Evolutionary conservation across 352 stramenopile genomes (phyloP).

Genomic region (Phytophthora fragariae): DNA sequence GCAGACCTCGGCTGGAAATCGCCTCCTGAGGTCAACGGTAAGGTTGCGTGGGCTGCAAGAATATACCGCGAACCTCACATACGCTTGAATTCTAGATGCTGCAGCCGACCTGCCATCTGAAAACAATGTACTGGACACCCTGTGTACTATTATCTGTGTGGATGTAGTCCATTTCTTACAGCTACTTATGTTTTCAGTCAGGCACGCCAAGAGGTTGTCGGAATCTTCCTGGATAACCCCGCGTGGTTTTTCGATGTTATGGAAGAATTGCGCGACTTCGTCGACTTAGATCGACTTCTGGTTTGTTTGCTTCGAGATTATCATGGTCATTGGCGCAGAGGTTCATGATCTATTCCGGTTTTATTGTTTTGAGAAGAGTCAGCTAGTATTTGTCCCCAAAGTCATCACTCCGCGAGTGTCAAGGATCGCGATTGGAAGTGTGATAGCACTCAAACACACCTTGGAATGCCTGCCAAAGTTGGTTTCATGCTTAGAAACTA

Average conservation of each 20-base stretch:
- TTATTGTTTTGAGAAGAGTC: constrained; percentile 42
- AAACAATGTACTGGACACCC: constrained; percentile 69
- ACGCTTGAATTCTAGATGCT: constrained; percentile 60
- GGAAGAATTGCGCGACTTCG: constrained; percentile 75
- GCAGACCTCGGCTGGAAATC: constrained; percentile 77
- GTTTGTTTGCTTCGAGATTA: constrained; percentile 34
- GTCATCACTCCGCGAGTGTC: constrained; percentile 75
- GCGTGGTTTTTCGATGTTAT: constrained; percentile 86
- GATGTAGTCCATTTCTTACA: constrained; percentile 1
- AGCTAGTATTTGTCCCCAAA: constrained; percentile 85
- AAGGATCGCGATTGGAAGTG: constrained; percentile 74
- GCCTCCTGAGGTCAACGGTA: constrained; percentile 83
- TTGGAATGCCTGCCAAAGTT: constrained; percentile 73
- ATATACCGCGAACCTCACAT: not conserved
- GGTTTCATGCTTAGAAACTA: constrained; percentile 54
- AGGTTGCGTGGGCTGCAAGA: not conserved
- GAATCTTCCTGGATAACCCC: constrained; percentile 79
- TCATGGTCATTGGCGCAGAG: not conserved
- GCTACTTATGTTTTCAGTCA: constrained; percentile 43
- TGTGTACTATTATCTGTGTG: not conserved
- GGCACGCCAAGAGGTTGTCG: constrained; percentile 74
- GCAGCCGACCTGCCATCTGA: constrained; percentile 76
- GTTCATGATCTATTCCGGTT: not conserved
- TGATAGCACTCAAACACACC: constrained; percentile 88
- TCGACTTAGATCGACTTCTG: constrained; percentile 79